Conservation (phyloP, 352 stramenopile genomes). For the Pythium sukuiense region DNA sequence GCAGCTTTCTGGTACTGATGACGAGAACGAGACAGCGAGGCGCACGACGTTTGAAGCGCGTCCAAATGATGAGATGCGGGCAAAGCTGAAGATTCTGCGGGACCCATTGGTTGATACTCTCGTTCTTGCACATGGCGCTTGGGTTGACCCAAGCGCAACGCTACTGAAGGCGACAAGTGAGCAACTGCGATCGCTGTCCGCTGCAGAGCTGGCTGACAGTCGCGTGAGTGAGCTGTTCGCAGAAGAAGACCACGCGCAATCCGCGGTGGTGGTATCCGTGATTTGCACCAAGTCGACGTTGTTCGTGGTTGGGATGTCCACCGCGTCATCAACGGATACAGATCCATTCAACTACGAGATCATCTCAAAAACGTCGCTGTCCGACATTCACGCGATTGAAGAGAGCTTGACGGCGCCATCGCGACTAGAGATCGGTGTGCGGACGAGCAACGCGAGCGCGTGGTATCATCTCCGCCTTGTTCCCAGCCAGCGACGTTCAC, state of each 20-base stretch:
- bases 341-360: conserved; percentile 29
- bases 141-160: conserved; percentile 39
- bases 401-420: conserved; percentile 67
- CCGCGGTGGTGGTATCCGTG: conserved; percentile 34
- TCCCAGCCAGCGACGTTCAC: conserved; percentile 43
- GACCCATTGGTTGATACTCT: conserved; percentile 48
- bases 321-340: conserved; percentile 17
- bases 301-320: conserved; percentile 56
- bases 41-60: conserved; percentile 43
- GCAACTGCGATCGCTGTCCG: conserved; percentile 33
- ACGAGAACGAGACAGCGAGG: conserved; percentile 21
- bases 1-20: conserved; percentile 28
- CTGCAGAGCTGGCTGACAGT: conserved; percentile 29
- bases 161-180: conserved; percentile 24
- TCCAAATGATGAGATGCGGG: conserved; percentile 71
- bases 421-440: conserved; percentile 60
- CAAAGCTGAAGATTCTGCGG: conserved; percentile 73
- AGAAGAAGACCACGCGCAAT: conserved; percentile 27
- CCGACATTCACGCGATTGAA: conserved; percentile 60
- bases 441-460: conserved; percentile 31
- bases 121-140: conserved; percentile 66
- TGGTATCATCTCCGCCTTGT: conserved; percentile 68
- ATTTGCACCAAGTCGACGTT: conserved; percentile 28
- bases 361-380: conserved; percentile 44
- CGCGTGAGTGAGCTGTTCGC: conserved; percentile 36